Evolutionary conservation across 305 asterid genomes (phyloP).

Genomic region (Rubia balearica): DNA sequence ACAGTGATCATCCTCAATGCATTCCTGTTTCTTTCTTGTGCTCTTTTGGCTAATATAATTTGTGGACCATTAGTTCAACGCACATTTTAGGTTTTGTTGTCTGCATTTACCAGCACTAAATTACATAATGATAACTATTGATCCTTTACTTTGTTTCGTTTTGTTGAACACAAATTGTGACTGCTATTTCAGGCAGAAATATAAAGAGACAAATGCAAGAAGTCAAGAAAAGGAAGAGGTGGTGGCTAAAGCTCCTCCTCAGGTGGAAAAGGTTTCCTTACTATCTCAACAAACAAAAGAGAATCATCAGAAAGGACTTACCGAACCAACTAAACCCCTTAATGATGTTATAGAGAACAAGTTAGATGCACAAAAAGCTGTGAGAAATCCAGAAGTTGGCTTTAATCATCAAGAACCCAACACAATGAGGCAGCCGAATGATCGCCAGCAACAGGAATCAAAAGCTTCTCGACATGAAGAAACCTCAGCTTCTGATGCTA

Average conservation of each 20-base stretch:
- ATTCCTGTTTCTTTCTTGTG: not conserved
- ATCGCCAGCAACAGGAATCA: slow-evolving; percentile 12
- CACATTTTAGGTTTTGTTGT: not conserved
- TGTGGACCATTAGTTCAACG: not conserved
- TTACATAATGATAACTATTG: not conserved
- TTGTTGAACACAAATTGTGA: not conserved
- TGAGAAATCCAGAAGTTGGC: slow-evolving; percentile 15
- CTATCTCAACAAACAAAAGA: slow-evolving; percentile 9
- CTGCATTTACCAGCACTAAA: not conserved
- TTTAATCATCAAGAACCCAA: slow-evolving; percentile 16
- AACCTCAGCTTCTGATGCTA: slow-evolving; percentile 23
- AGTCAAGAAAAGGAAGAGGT: slow-evolving; percentile 28
- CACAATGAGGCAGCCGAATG: slow-evolving; percentile 13
- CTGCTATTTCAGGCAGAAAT: slow-evolving; percentile 39
- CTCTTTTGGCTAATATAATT: not conserved
- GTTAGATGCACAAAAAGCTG: slow-evolving; percentile 20
- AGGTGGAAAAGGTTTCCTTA: slow-evolving; percentile 11
- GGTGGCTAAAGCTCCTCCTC: slow-evolving; percentile 15
- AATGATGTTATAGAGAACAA: not conserved
- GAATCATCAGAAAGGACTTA: slow-evolving; percentile 7
- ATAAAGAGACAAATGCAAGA: slow-evolving; percentile 20
- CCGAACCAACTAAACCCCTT: slow-evolving; percentile 3
- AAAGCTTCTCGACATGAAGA: slow-evolving; percentile 22
- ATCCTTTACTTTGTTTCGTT: not conserved
- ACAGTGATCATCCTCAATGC: not conserved